Conservation (phyloP, 306 rosid genomes). For the Inga oerstediana region DNA sequence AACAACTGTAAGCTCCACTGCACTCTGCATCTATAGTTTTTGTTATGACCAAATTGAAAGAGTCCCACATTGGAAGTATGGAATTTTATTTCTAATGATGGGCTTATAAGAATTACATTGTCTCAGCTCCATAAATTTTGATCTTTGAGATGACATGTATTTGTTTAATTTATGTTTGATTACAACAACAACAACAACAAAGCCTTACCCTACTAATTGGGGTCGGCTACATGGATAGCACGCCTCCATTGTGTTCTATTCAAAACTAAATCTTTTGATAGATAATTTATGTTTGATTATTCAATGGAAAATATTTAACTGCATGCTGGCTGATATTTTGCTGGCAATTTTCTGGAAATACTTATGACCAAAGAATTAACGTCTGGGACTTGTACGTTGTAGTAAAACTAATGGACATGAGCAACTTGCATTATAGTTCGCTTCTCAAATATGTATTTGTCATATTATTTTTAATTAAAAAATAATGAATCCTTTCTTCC, state of each 20-base stretch:
- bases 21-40: background rate
- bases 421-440: background rate
- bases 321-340: background rate
- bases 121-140: background rate
- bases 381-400: background rate
- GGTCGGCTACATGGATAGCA: too few relatives aligned
- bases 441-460: background rate
- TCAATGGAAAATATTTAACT: background rate
- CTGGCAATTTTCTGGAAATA: background rate
- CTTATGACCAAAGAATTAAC: background rate
- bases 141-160: background rate
- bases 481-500: background rate
- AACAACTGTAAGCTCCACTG: constrained; percentile 55
- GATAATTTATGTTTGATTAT: background rate
- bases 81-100: background rate
- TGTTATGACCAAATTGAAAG: background rate
- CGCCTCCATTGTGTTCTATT: rapidly evolving
- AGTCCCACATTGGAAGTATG: background rate
- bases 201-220: too few relatives aligned
- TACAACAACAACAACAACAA: too few relatives aligned
- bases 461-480: background rate
- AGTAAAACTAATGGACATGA: background rate
- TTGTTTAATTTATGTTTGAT: background rate
- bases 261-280: too few relatives aligned
- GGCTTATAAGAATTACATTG: background rate